phyloP scores from a whole-genome alignment of 2,329 filamentous ascomycete species.

The Diaporthe velutina region DNA sequence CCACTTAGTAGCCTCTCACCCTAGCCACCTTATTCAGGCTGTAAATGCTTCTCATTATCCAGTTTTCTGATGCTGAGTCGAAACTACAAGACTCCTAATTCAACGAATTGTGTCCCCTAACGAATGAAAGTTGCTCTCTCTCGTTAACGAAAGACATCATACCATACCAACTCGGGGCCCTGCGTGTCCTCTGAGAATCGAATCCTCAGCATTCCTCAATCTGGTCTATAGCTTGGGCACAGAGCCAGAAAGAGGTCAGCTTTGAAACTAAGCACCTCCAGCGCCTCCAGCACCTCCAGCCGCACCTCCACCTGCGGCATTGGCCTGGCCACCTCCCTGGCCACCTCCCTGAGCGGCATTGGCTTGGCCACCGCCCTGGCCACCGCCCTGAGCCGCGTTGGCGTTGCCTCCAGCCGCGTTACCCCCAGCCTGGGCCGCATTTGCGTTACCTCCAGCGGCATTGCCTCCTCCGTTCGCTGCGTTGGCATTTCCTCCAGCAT shows the following conservation, averaged over 20 bases:
- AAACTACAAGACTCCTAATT: not conserved
- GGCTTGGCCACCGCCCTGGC: not conserved
- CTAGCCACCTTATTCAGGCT: not conserved
- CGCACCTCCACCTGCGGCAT: not conserved
- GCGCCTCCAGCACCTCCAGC: not conserved
- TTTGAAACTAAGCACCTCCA: not conserved
- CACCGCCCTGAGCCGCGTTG: not conserved
- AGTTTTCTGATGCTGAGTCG: not conserved
- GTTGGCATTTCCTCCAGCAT: not conserved
- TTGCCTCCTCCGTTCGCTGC: too few relatives aligned
- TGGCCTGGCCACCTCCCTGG: not conserved
- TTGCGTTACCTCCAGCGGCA: not conserved
- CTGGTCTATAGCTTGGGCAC: not conserved
- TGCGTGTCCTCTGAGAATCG: not conserved
- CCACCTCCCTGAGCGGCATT: not conserved
- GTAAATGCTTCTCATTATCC: not conserved
- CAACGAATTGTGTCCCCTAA: not conserved
- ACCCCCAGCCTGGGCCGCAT: not conserved
- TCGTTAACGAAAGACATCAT: not conserved
- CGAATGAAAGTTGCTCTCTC: not conserved
- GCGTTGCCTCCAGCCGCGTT: not conserved
- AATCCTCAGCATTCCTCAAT: not conserved
- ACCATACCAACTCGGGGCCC: not conserved
- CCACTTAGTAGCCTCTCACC: too few relatives aligned
- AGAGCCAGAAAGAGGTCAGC: not conserved